Conservation (phyloP, 306 rosid species). For the Canavalia gladiata region DNA sequence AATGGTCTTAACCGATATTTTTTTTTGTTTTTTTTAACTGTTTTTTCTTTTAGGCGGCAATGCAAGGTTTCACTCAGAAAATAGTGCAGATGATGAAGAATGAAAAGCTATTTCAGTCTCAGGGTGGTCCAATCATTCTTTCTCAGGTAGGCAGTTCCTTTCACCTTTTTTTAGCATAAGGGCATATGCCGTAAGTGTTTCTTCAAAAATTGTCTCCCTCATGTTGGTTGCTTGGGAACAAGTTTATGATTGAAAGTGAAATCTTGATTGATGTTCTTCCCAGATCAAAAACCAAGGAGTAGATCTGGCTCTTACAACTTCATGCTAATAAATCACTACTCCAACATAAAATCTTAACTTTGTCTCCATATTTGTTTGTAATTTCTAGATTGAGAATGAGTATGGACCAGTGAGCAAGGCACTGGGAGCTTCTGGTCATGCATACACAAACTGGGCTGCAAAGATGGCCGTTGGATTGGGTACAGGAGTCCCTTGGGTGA, state of each 20-base stretch:
- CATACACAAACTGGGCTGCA: constrained; percentile 90
- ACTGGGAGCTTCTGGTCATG: constrained; percentile 72
- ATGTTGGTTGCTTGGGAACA: constrained; percentile 27
- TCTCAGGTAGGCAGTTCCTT: constrained; percentile 71
- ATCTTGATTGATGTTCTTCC: neutral
- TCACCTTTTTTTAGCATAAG: constrained; percentile 13
- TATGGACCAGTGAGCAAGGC: constrained; percentile 68
- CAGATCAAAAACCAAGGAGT: neutral
- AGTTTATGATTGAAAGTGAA: constrained; percentile 9
- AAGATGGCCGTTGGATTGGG: constrained; percentile 87
- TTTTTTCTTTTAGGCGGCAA: constrained; percentile 68
- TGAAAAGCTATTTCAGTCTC: constrained; percentile 86
- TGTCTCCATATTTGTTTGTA: constrained; percentile 15
- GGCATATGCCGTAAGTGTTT: neutral
- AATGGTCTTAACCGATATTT: neutral
- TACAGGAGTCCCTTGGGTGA: constrained; percentile 98
- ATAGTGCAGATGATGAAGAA: constrained; percentile 93
- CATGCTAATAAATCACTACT: constrained; percentile 21
- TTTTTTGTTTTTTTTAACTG: constrained; percentile 6
- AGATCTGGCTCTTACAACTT: constrained; percentile 33
- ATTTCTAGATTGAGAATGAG: constrained; percentile 88
- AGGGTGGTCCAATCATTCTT: constrained; percentile 98
- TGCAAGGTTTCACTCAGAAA: constrained; percentile 93
- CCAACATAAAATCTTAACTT: constrained; percentile 22
- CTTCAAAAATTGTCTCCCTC: constrained; percentile 38